These are phyloP conservation scores for Cystofilobasidium capitatum DNA, from an alignment of 768 basidiomycete species.

Conservation along the genomic window DNA sequence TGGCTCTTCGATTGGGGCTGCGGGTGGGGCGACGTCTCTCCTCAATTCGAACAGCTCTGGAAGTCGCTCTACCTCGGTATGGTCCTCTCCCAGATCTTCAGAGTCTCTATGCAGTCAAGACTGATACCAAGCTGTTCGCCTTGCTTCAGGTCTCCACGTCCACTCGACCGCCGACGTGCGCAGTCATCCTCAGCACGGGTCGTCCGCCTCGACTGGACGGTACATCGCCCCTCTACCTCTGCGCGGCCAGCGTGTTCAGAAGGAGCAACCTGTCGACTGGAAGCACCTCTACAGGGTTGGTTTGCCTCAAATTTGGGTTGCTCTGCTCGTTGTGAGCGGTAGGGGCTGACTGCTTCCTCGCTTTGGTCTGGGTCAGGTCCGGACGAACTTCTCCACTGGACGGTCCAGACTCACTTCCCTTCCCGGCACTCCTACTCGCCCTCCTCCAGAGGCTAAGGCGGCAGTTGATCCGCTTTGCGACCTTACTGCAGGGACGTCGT, in stretches of 20 bases:
- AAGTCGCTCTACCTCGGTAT: constrained; percentile 7
- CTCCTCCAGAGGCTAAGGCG: not conserved
- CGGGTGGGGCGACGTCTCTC: no score
- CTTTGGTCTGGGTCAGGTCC: not conserved
- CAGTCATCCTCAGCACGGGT: not conserved
- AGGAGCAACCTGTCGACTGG: constrained; percentile 4
- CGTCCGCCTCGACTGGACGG: not conserved
- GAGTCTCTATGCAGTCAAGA: not conserved
- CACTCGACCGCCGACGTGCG: not conserved
- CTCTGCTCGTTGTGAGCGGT: not conserved
- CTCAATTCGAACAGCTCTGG: constrained; percentile 2
- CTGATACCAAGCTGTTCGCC: not conserved
- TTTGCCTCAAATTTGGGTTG: not conserved
- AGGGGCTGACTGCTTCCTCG: not conserved
- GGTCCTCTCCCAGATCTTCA: not conserved
- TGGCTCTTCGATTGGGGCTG: no score
- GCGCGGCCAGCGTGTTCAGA: not conserved
- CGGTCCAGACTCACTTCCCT: constrained; percentile 1
- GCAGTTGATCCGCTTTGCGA: not conserved
- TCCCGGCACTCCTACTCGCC: not conserved
- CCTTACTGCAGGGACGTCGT: not conserved
- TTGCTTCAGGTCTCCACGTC: not conserved
- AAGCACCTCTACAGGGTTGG: constrained; percentile 22
- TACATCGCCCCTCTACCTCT: not conserved
- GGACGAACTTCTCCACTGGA: constrained; percentile 20